Evolutionary conservation across 2,329 filamentous ascomycete genomes (phyloP), one percentile per base, ranked within the genome.

Genomic region (Paraconiothyrium sp.): DNA sequence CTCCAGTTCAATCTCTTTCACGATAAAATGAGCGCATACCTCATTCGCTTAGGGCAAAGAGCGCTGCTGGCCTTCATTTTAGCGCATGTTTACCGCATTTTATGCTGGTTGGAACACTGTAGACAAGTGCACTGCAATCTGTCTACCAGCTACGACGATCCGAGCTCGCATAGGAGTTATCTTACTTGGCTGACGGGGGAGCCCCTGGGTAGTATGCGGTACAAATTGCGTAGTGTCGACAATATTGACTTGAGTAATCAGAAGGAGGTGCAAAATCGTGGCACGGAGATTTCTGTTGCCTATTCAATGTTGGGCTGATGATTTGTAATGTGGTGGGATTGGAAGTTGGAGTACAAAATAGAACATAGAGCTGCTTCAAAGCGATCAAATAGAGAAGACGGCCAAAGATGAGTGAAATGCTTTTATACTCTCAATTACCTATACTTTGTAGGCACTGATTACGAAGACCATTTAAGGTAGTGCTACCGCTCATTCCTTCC

Each of bases 121-220:
- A 43, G 50, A 4, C 8, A 43, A 8, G 30, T 37, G 22, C 43
- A 30, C 22, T 39, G 52, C 10, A 22, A 44, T 6, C 24, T 46
- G 7, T 34, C 24, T 2, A 34, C 46, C n/a, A 55, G 37, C 39
- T 44, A 39, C 39, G 39, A 55, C 30, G 39, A 46, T 46, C 27
- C 37, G 20, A 13, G 24, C 37, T 44, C 52, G 24, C 52, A 39
- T 20, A 30, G 39, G 16, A 55, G 52, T 16, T 55, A 55, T 22
- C 39, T 55, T 10, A 46, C 52, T 44, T 46, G 52, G 35, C 4
- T 55, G 14, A 34, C 27, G 6, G 39, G 39, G 5, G n/a, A 27
- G 24, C 52, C 52, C 14, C 10, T 55, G 14, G 52, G 46, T 34
- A 39, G 52, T 27, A 55, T 55, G 52, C 52, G 52, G 24, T 55